These are phyloP conservation scores for Pelargonium fulgidum DNA, from an alignment of 441 rosid species.

Conservation along the genomic window DNA sequence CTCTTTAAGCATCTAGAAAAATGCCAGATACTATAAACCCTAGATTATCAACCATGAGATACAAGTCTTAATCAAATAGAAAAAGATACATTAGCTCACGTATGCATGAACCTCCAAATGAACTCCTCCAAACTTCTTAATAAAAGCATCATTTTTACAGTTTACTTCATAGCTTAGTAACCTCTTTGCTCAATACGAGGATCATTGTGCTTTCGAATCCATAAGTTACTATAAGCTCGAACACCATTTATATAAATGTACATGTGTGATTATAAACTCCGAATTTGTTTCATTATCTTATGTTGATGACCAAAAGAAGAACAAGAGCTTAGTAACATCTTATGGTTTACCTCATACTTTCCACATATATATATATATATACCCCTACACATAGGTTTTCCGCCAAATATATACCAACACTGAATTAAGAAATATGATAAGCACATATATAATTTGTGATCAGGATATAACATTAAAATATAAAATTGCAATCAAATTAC, in stretches of 20 bases:
- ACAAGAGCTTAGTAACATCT: background rate
- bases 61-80: background rate
- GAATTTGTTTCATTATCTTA: too few species aligned
- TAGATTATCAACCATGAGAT: conserved; percentile 3
- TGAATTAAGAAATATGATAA: background rate
- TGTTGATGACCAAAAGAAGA: background rate
- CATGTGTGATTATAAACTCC: too few species aligned
- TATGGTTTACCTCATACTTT: too few species aligned
- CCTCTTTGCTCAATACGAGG: background rate
- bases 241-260: too few species aligned
- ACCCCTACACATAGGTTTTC: background rate
- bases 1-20: background rate
- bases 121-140: background rate
- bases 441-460: background rate
- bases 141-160: background rate
- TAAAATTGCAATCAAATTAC: conserved; percentile 26
- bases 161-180: too few species aligned
- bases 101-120: background rate
- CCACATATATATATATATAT: background rate
- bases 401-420: background rate
- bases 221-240: too few species aligned
- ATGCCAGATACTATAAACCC: background rate
- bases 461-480: too few species aligned
- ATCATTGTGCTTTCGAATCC: background rate
- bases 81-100: background rate